A percentile compares a stretch with the other conserved stretches of the same genome.
These are phyloP conservation scores for Cercophora samala DNA, from an alignment of 495 filamentous ascomycete species.

Conservation along the genomic window DNA sequence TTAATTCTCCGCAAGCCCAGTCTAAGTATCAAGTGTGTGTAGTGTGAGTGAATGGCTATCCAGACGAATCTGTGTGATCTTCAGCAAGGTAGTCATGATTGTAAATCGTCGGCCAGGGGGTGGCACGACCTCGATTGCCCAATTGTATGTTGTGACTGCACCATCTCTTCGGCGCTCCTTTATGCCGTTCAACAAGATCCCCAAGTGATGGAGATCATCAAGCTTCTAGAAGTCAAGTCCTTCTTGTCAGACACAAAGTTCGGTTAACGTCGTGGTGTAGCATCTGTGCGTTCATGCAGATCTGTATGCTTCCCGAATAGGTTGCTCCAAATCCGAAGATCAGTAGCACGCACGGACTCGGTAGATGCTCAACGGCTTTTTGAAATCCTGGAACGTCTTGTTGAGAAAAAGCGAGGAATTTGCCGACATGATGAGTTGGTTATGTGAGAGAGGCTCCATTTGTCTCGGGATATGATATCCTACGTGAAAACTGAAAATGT, in stretches of 20 bases:
- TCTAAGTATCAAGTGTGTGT: not conserved
- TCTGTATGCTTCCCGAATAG: not conserved
- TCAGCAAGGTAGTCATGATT: not conserved
- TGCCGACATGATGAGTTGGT: not conserved
- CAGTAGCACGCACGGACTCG: constrained; percentile 6
- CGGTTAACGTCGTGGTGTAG: not conserved
- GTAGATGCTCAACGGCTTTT: not conserved
- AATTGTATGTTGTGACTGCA: not conserved
- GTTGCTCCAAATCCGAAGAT: constrained; percentile 3
- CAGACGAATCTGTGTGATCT: constrained; percentile 9
- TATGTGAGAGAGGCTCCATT: not conserved
- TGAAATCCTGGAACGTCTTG: not conserved
- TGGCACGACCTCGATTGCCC: not conserved
- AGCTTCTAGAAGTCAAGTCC: constrained; percentile 10
- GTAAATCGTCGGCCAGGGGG: constrained; percentile 10
- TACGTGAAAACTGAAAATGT: not conserved
- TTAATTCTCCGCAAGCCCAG: not conserved
- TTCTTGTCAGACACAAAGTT: not conserved
- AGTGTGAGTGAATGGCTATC: not conserved
- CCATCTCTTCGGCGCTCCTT: constrained; percentile 7
- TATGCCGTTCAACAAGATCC: constrained; percentile 4
- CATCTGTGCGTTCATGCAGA: constrained; percentile 3
- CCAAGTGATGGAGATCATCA: not conserved
- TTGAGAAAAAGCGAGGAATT: not conserved
- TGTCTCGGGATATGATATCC: not conserved